phyloP scores from a whole-genome alignment of 2,329 filamentous ascomycete genomes.

The Xylariaceae sp. region DNA sequence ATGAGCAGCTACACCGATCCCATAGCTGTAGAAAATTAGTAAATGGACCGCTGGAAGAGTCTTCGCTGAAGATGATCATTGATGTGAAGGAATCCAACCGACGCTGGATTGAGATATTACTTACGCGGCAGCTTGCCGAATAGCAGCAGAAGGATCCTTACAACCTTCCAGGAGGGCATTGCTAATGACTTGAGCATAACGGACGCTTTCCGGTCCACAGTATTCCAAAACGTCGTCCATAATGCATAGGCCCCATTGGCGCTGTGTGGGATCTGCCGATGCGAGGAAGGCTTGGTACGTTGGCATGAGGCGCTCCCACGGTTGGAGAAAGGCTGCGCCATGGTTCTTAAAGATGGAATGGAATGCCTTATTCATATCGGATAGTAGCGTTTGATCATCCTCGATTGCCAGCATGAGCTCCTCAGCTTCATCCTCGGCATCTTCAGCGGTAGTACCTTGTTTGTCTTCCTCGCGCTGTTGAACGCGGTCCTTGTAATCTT shows the following conservation, averaged over 20 bases:
- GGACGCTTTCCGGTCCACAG: slow-evolving; percentile 85
- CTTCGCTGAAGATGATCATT: background rate
- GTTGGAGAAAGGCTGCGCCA: slow-evolving; percentile 76
- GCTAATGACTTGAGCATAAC: slow-evolving; percentile 83
- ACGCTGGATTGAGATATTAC: slow-evolving; percentile 8
- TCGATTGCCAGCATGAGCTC: slow-evolving; percentile 90
- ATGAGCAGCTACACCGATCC: slow-evolving; percentile 92
- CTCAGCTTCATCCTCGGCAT: slow-evolving; percentile 87
- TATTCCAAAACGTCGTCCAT: slow-evolving; percentile 98
- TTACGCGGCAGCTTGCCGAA: slow-evolving; percentile 89
- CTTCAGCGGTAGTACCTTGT: slow-evolving; percentile 72
- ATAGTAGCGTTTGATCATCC: slow-evolving; percentile 93
- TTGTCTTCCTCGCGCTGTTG: slow-evolving; percentile 81
- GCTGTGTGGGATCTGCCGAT: slow-evolving; percentile 82
- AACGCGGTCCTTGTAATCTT: slow-evolving; percentile 91
- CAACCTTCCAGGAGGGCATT: slow-evolving; percentile 86
- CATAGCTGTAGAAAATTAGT: slow-evolving; percentile 51
- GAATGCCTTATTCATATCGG: slow-evolving; percentile 99
- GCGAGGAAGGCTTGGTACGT: slow-evolving; percentile 87
- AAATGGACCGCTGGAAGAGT: background rate
- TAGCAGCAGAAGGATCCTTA: slow-evolving; percentile 82
- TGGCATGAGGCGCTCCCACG: slow-evolving; percentile 83
- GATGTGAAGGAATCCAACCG: background rate
- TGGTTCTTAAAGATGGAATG: slow-evolving; percentile 99
- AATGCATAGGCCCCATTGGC: slow-evolving; percentile 98